Evolutionary conservation across 2,329 filamentous ascomycete genomes (phyloP).

Genomic region (Trichoderma endophyticum): DNA sequence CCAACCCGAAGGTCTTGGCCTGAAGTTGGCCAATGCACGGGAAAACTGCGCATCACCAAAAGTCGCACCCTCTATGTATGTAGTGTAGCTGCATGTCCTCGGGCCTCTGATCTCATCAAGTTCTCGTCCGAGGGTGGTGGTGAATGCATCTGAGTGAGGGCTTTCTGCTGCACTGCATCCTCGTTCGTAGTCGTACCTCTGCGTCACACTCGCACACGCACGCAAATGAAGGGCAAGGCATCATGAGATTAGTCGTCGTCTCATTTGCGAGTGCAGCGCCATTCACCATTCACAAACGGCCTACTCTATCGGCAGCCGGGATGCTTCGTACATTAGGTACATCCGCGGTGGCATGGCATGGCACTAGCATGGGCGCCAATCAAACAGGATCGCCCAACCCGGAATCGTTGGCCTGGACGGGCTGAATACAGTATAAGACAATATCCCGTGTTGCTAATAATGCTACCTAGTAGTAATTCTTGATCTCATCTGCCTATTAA

Average conservation of each 20-base stretch:
- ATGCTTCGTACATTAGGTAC: neutral
- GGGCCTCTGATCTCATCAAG: neutral
- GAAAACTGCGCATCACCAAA: neutral
- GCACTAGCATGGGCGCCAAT: slow-evolving; percentile 13
- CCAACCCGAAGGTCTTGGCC: neutral
- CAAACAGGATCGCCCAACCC: slow-evolving; percentile 17
- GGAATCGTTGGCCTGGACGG: neutral
- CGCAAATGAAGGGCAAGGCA: neutral
- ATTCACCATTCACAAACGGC: neutral
- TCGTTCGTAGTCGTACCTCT: neutral
- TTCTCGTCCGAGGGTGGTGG: neutral
- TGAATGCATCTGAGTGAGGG: neutral
- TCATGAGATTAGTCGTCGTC: neutral
- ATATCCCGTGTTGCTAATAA: neutral
- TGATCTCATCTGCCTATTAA: neutral
- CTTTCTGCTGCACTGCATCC: neutral
- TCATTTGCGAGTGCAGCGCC: neutral
- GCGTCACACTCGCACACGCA: neutral
- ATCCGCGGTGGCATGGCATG: neutral
- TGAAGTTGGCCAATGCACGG: slow-evolving; percentile 1
- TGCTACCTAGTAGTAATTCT: too few relatives aligned
- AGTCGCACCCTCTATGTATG: neutral
- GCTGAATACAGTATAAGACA: neutral
- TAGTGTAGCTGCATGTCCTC: neutral
- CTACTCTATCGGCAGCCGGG: neutral